Conservation (phyloP, 345 rosid species). For the Populus nigra region DNA sequence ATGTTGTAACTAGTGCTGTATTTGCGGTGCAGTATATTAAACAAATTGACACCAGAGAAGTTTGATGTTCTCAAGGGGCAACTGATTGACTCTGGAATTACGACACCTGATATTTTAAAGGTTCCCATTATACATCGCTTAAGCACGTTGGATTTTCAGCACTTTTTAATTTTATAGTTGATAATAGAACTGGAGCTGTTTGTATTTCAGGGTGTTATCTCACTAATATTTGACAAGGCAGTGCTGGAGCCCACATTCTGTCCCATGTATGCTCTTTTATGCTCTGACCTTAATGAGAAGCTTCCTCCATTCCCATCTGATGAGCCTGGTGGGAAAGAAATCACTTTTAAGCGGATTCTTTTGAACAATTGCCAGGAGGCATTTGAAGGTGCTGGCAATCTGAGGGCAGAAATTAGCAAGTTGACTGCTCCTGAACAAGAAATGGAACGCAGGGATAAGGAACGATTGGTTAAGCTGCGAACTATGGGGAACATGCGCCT, state of each 20-base stretch:
- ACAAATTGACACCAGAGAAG: slow-evolving; percentile 88
- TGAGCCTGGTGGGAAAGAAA: slow-evolving; percentile 70
- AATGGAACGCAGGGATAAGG: slow-evolving; percentile 74
- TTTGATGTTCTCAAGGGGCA: slow-evolving; percentile 86
- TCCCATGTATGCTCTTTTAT: slow-evolving; percentile 80
- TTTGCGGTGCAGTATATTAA: slow-evolving; percentile 57
- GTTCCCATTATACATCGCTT: slow-evolving; percentile 20
- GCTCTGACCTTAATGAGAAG: slow-evolving; percentile 70
- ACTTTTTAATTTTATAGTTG: background rate
- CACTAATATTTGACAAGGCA: slow-evolving; percentile 84
- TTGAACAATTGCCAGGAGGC: slow-evolving; percentile 83
- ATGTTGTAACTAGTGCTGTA: background rate
- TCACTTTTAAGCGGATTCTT: slow-evolving; percentile 75
- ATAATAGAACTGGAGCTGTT: slow-evolving; percentile 6
- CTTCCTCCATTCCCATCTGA: slow-evolving; percentile 76
- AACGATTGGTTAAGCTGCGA: slow-evolving; percentile 66
- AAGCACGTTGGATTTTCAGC: background rate
- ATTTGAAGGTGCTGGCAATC: slow-evolving; percentile 75
- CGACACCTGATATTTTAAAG: slow-evolving; percentile 76
- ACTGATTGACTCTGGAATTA: slow-evolving; percentile 87
- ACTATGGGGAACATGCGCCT: slow-evolving; percentile 81
- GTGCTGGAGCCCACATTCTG: slow-evolving; percentile 88
- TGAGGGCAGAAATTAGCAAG: slow-evolving; percentile 66
- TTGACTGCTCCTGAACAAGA: slow-evolving; percentile 75
- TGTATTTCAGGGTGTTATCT: slow-evolving; percentile 67